These are phyloP conservation scores for Phoma sp. DNA, from an alignment of 2,329 filamentous ascomycete species.

Conservation along the genomic window DNA sequence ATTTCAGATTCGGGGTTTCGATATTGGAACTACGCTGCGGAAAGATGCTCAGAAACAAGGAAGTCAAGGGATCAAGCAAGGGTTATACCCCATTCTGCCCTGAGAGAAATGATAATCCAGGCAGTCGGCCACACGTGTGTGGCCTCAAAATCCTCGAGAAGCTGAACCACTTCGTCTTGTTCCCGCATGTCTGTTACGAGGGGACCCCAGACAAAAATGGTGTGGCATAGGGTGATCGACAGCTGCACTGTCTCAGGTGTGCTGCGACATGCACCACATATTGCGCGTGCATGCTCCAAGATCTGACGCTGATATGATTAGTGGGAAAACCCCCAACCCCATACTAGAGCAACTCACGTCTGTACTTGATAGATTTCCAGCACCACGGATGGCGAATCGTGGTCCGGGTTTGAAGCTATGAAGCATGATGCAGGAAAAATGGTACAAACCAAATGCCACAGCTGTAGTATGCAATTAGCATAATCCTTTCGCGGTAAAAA, in stretches of 20 bases:
- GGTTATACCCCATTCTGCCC: slow-evolving; percentile 37
- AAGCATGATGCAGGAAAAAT: slow-evolving; percentile 40
- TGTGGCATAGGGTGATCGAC: slow-evolving; percentile 36
- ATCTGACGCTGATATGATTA: slow-evolving; percentile 28
- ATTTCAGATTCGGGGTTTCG: not conserved
- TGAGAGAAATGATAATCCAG: slow-evolving; percentile 41
- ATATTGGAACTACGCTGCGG: no score
- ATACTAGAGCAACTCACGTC: slow-evolving; percentile 29
- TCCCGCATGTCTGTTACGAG: slow-evolving; percentile 29
- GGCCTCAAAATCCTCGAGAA: slow-evolving; percentile 33
- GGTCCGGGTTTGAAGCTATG: slow-evolving; percentile 40
- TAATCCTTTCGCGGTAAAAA: not conserved
- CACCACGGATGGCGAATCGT: slow-evolving; percentile 35
- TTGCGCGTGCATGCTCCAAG: slow-evolving; percentile 34
- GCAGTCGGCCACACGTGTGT: slow-evolving; percentile 40
- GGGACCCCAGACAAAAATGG: slow-evolving; percentile 39
- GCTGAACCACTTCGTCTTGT: slow-evolving; percentile 29
- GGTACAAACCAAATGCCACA: slow-evolving; percentile 36
- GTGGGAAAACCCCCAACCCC: not conserved
- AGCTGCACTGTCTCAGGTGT: slow-evolving; percentile 33
- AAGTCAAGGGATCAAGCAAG: no score
- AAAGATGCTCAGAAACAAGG: no score
- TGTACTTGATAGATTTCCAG: slow-evolving; percentile 23
- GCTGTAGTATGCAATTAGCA: slow-evolving; percentile 19
- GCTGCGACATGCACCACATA: slow-evolving; percentile 37